Evolutionary conservation across 345 rosid species (phyloP), one percentile per base, ranked within the genome.

Genomic region (Excoecaria agallocha): DNA sequence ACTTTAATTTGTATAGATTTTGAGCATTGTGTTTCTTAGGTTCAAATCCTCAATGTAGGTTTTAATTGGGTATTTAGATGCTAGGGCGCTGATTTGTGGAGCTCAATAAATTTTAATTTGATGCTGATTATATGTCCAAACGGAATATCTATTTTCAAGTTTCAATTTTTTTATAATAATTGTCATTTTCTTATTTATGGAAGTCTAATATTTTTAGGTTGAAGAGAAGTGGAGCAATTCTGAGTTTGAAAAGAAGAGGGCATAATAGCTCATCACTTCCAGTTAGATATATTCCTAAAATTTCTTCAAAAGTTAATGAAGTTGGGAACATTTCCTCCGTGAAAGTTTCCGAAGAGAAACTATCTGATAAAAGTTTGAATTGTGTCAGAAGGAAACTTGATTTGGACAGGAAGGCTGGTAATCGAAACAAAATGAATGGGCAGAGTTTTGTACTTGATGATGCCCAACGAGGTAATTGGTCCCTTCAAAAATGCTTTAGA

Each of bases 201-300:
- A 12, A 17, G 24, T 63, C 13, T 20, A 49, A 48, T 16, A 24
- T 58, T 71, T 74, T 65, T 74, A 87, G 94, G 93, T 66, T 56
- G 56, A 85, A 76, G 76, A 84, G 74, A 68, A 81, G 73, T 69
- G 70, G 74, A 9, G 72, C 54, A 12, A 79, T 82, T n/a, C 60
- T 73, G 75, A 84, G 87, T 78, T 78, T 80, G 62, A 86, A 82
- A 64, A 82, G 83, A 58, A 84, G 85, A 46, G 89, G 85, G 54
- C 79, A 80, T 76, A 78, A 22, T 2, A 68, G 74, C 74, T 86
- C 91, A 2, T 85, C 89, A 1, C 79, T 74, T 70, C 87, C 90
- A 2, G 77, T 84, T 70, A 85, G 78, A 80, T 90, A 90, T 79
- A 70, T 83, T 73, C 93, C 93, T 10, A 87, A 87, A 76, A 87